Evolutionary conservation across 495 filamentous ascomycete genomes (phyloP).

Genomic region (Viridothelium virens): DNA sequence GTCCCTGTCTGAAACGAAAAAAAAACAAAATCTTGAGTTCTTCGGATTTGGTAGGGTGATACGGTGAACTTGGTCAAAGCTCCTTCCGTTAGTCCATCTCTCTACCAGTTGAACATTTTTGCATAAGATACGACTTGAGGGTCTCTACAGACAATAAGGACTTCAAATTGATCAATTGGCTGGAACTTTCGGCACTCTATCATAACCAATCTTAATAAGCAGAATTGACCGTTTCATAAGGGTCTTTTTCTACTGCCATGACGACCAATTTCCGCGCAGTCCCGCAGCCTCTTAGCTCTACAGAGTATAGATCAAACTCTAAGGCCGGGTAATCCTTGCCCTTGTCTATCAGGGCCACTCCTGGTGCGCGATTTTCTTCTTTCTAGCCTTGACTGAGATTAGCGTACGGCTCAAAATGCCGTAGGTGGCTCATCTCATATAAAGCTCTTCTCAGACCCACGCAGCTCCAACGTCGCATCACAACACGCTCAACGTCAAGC

Average conservation of each 20-base stretch:
- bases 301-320: background rate
- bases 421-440: conserved; percentile 11
- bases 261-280: conserved; percentile 6
- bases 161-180: too few species aligned
- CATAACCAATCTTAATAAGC: conserved; percentile 1
- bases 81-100: too few species aligned
- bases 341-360: background rate
- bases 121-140: too few species aligned
- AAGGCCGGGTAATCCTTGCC: background rate
- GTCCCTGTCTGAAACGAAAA: background rate
- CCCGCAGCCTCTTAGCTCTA: background rate
- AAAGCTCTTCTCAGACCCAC: conserved; percentile 2
- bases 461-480: conserved; percentile 4
- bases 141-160: too few species aligned
- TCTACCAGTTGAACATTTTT: too few species aligned
- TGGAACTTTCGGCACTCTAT: too few species aligned
- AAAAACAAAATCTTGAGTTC: too few species aligned
- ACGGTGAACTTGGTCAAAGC: background rate
- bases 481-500: conserved; percentile 2
- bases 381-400: background rate
- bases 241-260: background rate
- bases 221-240: background rate
- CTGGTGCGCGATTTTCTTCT: background rate
- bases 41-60: too few species aligned
- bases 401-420: conserved; percentile 6